phyloP scores from a whole-genome alignment of 2,329 filamentous ascomycete species.

The Lasiodiplodia sp. region DNA sequence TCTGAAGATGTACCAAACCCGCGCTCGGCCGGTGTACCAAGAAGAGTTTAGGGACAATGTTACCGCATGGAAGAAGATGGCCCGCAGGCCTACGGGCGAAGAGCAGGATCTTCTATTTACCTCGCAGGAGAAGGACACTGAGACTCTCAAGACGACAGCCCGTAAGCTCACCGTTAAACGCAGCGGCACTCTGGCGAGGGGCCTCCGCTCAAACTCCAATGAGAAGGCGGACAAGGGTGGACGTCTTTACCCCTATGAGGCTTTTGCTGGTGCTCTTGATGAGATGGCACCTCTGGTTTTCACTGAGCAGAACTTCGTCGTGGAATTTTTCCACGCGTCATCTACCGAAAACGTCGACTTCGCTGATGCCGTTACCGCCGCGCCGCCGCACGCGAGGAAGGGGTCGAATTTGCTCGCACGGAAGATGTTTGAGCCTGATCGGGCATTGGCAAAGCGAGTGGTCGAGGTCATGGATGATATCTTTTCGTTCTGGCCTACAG shows the following conservation, averaged over 20 bases:
- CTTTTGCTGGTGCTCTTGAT: constrained; percentile 80
- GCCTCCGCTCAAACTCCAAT: constrained; percentile 71
- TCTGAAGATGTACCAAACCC: constrained; percentile 80
- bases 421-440: constrained; percentile 86
- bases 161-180: constrained; percentile 93
- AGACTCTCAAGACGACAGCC: constrained; percentile 72
- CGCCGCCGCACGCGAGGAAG: constrained; percentile 70
- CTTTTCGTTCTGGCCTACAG: constrained; percentile 80
- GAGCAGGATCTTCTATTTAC: constrained; percentile 90
- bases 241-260: constrained; percentile 77
- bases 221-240: constrained; percentile 69
- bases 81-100: constrained; percentile 76
- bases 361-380: constrained; percentile 74
- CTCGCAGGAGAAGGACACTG: constrained; percentile 85
- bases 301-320: constrained; percentile 95
- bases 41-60: constrained; percentile 81
- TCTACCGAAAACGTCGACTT: constrained; percentile 84
- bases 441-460: constrained; percentile 82
- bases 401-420: constrained; percentile 76
- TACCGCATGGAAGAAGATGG: constrained; percentile 79
- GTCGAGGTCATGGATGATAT: constrained; percentile 89
- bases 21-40: constrained; percentile 78
- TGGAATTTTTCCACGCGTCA: constrained; percentile 97
- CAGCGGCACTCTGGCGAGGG: constrained; percentile 83
- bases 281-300: constrained; percentile 84